These are phyloP conservation scores for Sporisorium exsertum DNA, from an alignment of 1,284 basidiomycete genomes.

Conservation along the genomic window DNA sequence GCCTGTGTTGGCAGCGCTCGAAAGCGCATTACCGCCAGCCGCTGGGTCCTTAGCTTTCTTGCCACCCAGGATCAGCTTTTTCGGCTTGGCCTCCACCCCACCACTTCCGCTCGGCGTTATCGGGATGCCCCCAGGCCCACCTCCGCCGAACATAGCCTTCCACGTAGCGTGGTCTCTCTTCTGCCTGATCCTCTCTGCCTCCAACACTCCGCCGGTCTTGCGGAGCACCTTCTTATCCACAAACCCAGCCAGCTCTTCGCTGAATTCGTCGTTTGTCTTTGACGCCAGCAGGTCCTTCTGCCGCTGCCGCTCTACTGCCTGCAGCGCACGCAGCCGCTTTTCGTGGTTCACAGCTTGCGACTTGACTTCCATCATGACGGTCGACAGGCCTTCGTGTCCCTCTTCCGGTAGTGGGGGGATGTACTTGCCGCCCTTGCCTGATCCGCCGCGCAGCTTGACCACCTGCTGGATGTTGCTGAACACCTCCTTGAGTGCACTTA, in stretches of 20 bases:
- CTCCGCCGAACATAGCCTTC: conserved; percentile 64
- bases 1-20: conserved; percentile 2
- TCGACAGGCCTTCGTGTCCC: conserved; percentile 64
- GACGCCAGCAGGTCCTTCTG: conserved; percentile 56
- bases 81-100: conserved; percentile 34
- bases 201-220: conserved; percentile 64
- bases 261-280: conserved; percentile 64
- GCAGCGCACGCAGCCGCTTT: conserved; percentile 65
- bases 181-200: conserved; percentile 64
- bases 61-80: conserved; percentile 46
- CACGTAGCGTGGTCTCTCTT: conserved; percentile 65
- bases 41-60: conserved; percentile 22
- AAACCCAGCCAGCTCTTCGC: conserved; percentile 65
- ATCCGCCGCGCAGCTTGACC: conserved; percentile 61
- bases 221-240: conserved; percentile 66
- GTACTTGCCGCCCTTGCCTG: conserved; percentile 50
- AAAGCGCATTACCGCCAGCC: background rate
- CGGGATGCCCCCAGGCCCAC: conserved; percentile 46
- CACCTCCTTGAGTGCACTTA: conserved; percentile 62
- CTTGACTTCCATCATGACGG: conserved; percentile 68
- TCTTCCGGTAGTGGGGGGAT: conserved; percentile 65
- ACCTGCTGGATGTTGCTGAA: conserved; percentile 68
- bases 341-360: conserved; percentile 67
- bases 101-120: conserved; percentile 24
- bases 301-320: conserved; percentile 64